Evolutionary conservation across 495 filamentous ascomycete genomes (phyloP), one percentile per base, ranked within the genome.

Genomic region (Wilcoxina mikolae): DNA sequence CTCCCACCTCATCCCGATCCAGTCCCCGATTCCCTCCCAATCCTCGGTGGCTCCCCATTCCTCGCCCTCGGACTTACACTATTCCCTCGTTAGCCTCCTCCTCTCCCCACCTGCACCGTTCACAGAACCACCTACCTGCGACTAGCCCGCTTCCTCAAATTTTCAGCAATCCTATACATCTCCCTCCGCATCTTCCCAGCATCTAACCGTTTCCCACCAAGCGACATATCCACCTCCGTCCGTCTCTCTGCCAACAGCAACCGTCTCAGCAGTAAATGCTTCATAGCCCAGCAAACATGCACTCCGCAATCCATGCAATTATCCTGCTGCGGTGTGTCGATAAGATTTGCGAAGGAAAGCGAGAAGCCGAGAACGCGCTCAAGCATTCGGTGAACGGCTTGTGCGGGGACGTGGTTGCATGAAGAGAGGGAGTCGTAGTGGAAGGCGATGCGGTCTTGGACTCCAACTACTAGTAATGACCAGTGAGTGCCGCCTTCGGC

Each of bases 261-360:
- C 43, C 84, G 74, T 68, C 84, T 86, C 31, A 95, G 68, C 18
- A 98, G 77, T 15, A 99, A 69, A 67, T 94, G 79, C 35, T 84
- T 76, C 89, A 96, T 99, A 53, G 83, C 75, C 59, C 95, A 76
- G 67, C 93, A 96, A 1, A 99, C 93, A 67, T 87, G 95, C 0
- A 99, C 87, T 12, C 93, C 93, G 65, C 93, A 99, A 70, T 96
- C 93, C 57, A 76, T 85, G 51, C 82, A 78, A 60, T 96, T 95
- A 58, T 87, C 84, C 68, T 99, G 93, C 58, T 94, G 83, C 2
- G 91, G 93, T 7, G 78, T 80, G 64, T 96, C 91, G 3, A 80
- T 71, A 25, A 99, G 71, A 69, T 89, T 76, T 55, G 81, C 70
- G 62, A 90, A 94, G 4, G 75, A 68, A 10, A 96, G 70, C 1